Percentiles rank a stretch among this genome's conserved stretches.
Evolutionary conservation across 192 early-diverging fungal species (phyloP).

Genomic region (Gamsiella multidivaricata): DNA sequence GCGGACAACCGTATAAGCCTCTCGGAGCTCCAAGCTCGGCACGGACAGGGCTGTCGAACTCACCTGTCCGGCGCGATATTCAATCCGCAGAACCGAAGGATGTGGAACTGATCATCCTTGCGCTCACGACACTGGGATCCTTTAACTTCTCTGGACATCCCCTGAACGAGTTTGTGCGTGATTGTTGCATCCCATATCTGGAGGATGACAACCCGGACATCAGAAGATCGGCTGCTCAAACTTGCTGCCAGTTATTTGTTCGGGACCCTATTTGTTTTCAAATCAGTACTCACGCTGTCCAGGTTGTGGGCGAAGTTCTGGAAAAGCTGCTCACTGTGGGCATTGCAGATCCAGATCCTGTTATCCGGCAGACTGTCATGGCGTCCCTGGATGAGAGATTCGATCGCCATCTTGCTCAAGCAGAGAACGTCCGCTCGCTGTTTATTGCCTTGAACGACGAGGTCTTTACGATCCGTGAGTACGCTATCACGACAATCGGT

Average conservation of each 20-base stretch:
- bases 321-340: constrained; percentile 90
- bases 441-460: constrained; percentile 94
- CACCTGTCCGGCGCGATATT: constrained; percentile 46
- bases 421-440: constrained; percentile 88
- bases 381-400: constrained; percentile 84
- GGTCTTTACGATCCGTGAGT: constrained; percentile 86
- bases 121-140: constrained; percentile 81
- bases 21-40: constrained; percentile 70
- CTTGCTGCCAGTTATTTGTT: constrained; percentile 84
- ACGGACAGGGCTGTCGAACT: constrained; percentile 10
- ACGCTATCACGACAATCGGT: constrained; percentile 87
- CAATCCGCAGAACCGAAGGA: constrained; percentile 69
- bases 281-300: constrained; percentile 77
- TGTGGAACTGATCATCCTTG: constrained; percentile 81
- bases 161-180: constrained; percentile 90
- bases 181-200: constrained; percentile 84
- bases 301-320: constrained; percentile 88
- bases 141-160: constrained; percentile 89
- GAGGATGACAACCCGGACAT: constrained; percentile 82
- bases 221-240: constrained; percentile 86
- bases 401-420: constrained; percentile 90
- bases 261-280: constrained; percentile 87
- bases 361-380: constrained; percentile 82
- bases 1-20: constrained; percentile 81
- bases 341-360: constrained; percentile 85